Evolutionary conservation across 208 protist species (phyloP), one percentile per base, ranked within the genome.

Genomic region (Acanthamoeba quina): DNA sequence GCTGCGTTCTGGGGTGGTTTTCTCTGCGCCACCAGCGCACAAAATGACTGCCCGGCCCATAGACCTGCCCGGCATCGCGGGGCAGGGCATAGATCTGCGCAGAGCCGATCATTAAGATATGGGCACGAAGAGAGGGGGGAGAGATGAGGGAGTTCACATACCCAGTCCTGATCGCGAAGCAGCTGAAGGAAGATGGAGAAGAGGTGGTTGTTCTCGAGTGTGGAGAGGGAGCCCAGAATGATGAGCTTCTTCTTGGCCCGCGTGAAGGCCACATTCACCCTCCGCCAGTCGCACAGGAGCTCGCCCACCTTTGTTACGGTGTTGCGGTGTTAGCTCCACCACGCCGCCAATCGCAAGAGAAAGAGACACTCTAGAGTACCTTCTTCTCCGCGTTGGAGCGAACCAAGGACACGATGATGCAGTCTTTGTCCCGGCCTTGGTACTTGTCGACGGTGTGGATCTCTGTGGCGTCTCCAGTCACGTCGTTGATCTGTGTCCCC

Each of bases 201-300:
- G 10, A 93, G 34, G 66, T 93, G 89, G 26, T 93, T 93, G 89
- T 62, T 34, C 54, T 93, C 68, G 34, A 93, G 89, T 10, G 89
- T 93, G 21, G 60, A 29, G 26, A 93, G 49, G 3, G 89, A 94
- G 26, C 97, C 97, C 56, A 98, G 60, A 11, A 99, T 64, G 10
- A 99, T 95, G 21, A 99, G 90, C 93, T 99, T 99, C n/a, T 91
- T 83, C 95, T 98, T 98, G 41, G 98, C 98, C 29, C 98, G 95
- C 19, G 98, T 99, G 37, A 99, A 92, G 26, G 98, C 98, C 2
- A 99, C 98, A 94, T 99, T 99, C 34, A 99, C 56, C 29, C 98
- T 82, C 10, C 97, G 89, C 98, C 97, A 98, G 95, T 99, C 98
- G 3, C 74, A 31, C 17, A 98, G 70, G n/a, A 98, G 94, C 17